These are phyloP conservation scores for Xylariaceae sp. DNA, from an alignment of 2,329 filamentous ascomycete species.

Conservation along the genomic window DNA sequence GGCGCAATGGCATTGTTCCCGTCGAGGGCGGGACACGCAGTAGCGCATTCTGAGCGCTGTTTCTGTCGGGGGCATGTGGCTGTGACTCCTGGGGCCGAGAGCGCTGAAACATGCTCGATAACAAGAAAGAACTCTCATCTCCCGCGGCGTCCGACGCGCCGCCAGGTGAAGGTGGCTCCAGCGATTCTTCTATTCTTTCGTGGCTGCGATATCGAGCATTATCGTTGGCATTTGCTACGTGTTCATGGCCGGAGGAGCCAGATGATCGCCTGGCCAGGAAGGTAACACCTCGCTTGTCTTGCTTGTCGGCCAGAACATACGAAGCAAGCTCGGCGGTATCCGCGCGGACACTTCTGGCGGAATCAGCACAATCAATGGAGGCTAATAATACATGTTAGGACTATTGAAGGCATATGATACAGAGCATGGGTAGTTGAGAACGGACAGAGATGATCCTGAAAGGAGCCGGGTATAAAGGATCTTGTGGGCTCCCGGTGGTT, in stretches of 20 bases:
- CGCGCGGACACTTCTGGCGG: constrained; percentile 73
- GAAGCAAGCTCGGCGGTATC: constrained; percentile 83
- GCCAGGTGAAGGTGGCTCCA: constrained; percentile 27
- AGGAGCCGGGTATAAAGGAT: constrained; percentile 64
- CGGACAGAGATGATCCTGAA: constrained; percentile 54
- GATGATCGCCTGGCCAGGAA: constrained; percentile 41
- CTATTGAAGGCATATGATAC: background rate
- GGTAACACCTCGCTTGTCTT: constrained; percentile 39
- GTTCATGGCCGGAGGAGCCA: constrained; percentile 29
- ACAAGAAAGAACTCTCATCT: constrained; percentile 29
- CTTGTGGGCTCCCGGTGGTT: constrained; percentile 60
- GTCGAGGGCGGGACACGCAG: constrained; percentile 9
- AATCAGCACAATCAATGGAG: constrained; percentile 62
- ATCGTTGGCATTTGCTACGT: constrained; percentile 17
- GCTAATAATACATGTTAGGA: constrained; percentile 32
- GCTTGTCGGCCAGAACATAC: constrained; percentile 66
- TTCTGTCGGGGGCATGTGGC: constrained; percentile 1
- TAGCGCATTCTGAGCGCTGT: constrained; percentile 1
- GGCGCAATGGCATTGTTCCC: constrained; percentile 7
- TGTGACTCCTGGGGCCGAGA: constrained; percentile 40
- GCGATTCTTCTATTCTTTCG: constrained; percentile 29
- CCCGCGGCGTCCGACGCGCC: constrained; percentile 16
- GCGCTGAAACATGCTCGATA: constrained; percentile 46
- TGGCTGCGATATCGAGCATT: constrained; percentile 16
- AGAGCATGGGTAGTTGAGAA: constrained; percentile 4